Evolutionary conservation across 768 basidiomycete species (phyloP).

Genomic region (Termitomyces heimii): DNA sequence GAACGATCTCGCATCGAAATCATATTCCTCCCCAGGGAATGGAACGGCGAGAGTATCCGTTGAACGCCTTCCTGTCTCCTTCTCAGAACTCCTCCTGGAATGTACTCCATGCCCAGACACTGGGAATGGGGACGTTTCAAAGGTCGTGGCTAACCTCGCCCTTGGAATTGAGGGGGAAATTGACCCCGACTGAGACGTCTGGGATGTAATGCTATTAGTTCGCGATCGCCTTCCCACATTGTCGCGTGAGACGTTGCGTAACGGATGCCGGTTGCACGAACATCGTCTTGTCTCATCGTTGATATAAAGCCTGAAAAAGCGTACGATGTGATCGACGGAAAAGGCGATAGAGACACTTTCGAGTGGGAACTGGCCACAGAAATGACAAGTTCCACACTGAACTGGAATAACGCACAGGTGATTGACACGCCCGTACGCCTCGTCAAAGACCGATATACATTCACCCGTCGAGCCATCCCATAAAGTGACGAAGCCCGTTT

Average conservation of each 20-base stretch:
- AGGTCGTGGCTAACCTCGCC: constrained; percentile 42
- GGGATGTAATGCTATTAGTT: constrained; percentile 49
- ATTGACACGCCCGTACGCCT: constrained; percentile 50
- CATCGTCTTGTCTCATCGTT: constrained; percentile 57
- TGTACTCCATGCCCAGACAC: constrained; percentile 78
- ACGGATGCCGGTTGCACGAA: constrained; percentile 51
- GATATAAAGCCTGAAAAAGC: constrained; percentile 59
- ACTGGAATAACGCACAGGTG: constrained; percentile 57
- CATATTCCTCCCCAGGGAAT: constrained; percentile 36
- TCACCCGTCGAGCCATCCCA: constrained; percentile 71
- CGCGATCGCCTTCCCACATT: constrained; percentile 52
- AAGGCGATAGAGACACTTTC: constrained; percentile 64
- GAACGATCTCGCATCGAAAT: constrained; percentile 28
- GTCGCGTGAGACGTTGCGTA: constrained; percentile 40
- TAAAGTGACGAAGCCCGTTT: constrained; percentile 62
- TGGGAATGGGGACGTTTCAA: constrained; percentile 58
- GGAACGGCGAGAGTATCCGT: constrained; percentile 42
- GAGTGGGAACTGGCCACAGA: constrained; percentile 62
- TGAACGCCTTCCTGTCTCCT: constrained; percentile 46
- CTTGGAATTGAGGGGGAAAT: constrained; percentile 43
- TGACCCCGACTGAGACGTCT: constrained; percentile 31
- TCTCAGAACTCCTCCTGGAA: constrained; percentile 68
- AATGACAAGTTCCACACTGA: constrained; percentile 50
- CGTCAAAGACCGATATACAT: constrained; percentile 57
- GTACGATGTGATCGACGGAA: constrained; percentile 58